Evolutionary conservation across 768 basidiomycete species (phyloP).

Genomic region (Naganishia antarctica): DNA sequence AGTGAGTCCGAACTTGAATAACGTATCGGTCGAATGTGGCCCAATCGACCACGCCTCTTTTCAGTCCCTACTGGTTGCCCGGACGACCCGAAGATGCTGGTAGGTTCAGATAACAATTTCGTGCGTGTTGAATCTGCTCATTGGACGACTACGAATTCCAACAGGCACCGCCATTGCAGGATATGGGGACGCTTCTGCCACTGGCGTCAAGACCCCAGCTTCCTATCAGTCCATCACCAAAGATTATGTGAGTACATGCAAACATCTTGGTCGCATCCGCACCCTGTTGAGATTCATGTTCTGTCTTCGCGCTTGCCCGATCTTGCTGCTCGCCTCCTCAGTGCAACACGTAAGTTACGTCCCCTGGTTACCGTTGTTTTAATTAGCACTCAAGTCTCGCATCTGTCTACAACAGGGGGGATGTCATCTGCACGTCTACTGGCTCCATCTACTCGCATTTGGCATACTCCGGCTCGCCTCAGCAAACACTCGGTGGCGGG

Average conservation of each 20-base stretch:
- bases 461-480: slow-evolving; percentile 16
- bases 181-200: slow-evolving; percentile 1
- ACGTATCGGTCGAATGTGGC: not conserved
- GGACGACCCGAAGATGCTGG: slow-evolving; percentile 20
- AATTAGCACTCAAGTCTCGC: not conserved
- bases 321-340: not conserved
- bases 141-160: no score
- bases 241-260: not conserved
- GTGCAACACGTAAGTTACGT: slow-evolving; percentile 8
- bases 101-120: not conserved
- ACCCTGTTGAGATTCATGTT: not conserved
- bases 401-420: not conserved
- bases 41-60: no score
- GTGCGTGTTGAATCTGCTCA: not conserved
- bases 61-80: slow-evolving; percentile 21
- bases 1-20: slow-evolving; percentile 6
- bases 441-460: slow-evolving; percentile 15
- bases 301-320: not conserved
- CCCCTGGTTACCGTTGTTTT: not conserved
- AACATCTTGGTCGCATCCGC: not conserved
- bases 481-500: slow-evolving; percentile 13
- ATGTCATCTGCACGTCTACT: slow-evolving; percentile 22
- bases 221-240: slow-evolving; percentile 13
- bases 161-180: slow-evolving; percentile 4
- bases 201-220: slow-evolving; percentile 15